A percentile compares a stretch with the other conserved stretches of the same genome.
Evolutionary conservation across 768 basidiomycete species (phyloP).

Genomic region (Lactarius vividus): DNA sequence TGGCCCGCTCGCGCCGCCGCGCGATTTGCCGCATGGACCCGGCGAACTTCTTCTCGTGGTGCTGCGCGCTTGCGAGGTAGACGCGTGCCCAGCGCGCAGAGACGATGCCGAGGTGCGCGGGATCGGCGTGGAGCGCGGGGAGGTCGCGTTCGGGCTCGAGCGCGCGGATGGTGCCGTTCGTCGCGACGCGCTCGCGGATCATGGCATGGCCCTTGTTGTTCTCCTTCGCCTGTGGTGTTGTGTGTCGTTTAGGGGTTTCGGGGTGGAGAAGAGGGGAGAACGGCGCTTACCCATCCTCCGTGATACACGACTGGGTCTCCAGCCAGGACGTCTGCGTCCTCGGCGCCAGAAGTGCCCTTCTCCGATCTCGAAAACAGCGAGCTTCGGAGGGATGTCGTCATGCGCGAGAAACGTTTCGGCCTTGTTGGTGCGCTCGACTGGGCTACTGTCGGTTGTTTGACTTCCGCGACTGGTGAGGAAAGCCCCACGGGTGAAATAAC

Average conservation of each 20-base stretch:
- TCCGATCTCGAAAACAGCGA: background rate
- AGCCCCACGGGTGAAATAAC: background rate
- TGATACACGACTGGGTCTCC: constrained; percentile 62
- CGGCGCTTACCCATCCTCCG: constrained; percentile 42
- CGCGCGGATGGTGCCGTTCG: constrained; percentile 70
- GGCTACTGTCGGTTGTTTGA: background rate
- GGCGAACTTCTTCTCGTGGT: constrained; percentile 68
- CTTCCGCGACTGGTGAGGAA: background rate
- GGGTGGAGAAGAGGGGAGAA: background rate
- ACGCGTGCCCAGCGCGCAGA: constrained; percentile 73
- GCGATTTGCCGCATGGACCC: constrained; percentile 55
- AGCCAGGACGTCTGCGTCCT: constrained; percentile 38
- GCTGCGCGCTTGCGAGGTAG: constrained; percentile 58
- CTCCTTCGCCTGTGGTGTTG: constrained; percentile 29
- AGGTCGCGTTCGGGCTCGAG: constrained; percentile 73
- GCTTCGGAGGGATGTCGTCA: background rate
- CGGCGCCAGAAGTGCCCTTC: background rate
- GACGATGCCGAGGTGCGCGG: constrained; percentile 65
- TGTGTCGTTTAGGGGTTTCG: background rate
- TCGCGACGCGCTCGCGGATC: constrained; percentile 89
- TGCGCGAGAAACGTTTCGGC: background rate
- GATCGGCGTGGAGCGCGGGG: constrained; percentile 58
- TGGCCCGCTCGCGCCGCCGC: constrained; percentile 59
- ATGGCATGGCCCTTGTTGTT: constrained; percentile 46
- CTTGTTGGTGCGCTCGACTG: background rate